Conservation (phyloP, 2,329 filamentous ascomycete genomes). For the Claviceps capensis region DNA sequence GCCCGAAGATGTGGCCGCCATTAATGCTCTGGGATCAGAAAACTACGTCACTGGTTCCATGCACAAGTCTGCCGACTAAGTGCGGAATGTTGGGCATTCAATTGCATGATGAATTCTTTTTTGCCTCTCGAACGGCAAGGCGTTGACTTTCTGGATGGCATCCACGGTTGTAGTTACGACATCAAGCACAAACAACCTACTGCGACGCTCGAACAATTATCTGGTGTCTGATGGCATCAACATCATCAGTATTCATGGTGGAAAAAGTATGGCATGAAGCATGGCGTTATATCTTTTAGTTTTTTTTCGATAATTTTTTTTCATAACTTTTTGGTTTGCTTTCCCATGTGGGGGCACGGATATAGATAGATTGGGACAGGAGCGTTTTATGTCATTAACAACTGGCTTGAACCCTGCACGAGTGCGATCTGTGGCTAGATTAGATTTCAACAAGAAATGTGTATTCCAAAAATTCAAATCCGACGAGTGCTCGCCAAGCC, state of each 20-base stretch:
- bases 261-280: background rate
- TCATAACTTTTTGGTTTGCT: no score
- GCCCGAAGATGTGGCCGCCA: slow-evolving; percentile 41
- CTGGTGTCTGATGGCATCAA: background rate
- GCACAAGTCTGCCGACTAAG: slow-evolving; percentile 26
- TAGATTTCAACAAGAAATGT: background rate
- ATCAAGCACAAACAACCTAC: background rate
- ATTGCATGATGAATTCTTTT: background rate
- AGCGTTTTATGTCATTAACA: background rate
- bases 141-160: slow-evolving; percentile 1
- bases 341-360: background rate
- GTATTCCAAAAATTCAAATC: no score
- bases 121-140: background rate
- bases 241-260: background rate
- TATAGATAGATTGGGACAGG: background rate
- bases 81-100: background rate
- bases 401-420: background rate
- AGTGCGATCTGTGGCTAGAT: background rate
- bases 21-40: slow-evolving; percentile 54
- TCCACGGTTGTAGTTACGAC: background rate
- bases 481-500: no score
- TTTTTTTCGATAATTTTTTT: background rate
- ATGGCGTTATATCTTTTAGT: background rate
- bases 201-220: background rate
- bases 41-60: slow-evolving; percentile 51